Percentiles rank a stretch among this genome's conserved stretches.
Conservation (phyloP, 2,329 filamentous ascomycete genomes). For the Delphinella strobiligena region DNA sequence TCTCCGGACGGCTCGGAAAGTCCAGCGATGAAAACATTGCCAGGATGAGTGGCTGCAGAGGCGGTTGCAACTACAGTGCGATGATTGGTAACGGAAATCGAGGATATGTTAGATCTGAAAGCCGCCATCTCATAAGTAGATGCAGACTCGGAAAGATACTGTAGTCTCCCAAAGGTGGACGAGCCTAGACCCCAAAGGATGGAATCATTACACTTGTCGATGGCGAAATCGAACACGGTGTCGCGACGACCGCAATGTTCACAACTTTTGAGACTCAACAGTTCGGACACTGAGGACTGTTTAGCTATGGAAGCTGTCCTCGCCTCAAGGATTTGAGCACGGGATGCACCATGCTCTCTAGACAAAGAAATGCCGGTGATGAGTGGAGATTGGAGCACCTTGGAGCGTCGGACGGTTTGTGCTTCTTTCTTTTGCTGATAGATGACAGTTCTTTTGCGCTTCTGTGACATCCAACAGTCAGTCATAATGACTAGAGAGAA, state of each 20-base stretch:
- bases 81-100: conserved; percentile 1
- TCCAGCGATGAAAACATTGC: conserved; percentile 9
- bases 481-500: too few species aligned
- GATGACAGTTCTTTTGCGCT: conserved; percentile 4
- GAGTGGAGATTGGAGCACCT: conserved; percentile 3
- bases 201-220: not conserved
- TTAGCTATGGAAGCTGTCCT: conserved; percentile 1
- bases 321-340: conserved; percentile 4
- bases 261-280: conserved; percentile 4
- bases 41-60: not conserved
- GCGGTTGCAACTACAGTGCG: conserved; percentile 5
- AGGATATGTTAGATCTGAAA: conserved; percentile 4
- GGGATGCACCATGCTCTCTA: conserved; percentile 9
- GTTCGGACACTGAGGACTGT: conserved; percentile 2
- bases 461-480: too few species aligned
- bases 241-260: conserved; percentile 6
- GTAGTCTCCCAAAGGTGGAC: not conserved
- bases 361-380: conserved; percentile 3
- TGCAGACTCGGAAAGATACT: not conserved
- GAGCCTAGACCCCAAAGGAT: conserved; percentile 5
- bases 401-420: conserved; percentile 7
- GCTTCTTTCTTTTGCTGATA: conserved; percentile 4
- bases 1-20: not conserved
- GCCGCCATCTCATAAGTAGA: conserved; percentile 1
- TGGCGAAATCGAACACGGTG: conserved; percentile 8